phyloP scores from a whole-genome alignment of 75 land plant genomes.

The Gnetum montanum region DNA sequence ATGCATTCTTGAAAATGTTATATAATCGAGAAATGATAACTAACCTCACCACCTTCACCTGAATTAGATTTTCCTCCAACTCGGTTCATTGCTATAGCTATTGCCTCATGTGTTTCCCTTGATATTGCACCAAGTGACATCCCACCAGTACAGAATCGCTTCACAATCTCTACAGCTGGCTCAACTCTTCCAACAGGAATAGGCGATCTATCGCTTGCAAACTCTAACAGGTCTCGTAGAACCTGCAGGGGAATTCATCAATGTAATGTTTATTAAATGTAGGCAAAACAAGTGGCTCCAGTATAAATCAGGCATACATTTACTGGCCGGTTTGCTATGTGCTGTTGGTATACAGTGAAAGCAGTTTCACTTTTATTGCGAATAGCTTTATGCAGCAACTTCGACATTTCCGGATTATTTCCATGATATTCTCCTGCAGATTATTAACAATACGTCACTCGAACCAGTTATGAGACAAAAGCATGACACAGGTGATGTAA shows the following conservation, averaged over 20 bases:
- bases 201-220: conserved; percentile 74
- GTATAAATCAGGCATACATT: no score
- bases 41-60: conserved; percentile 99
- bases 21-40: neutral
- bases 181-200: conserved; percentile 90
- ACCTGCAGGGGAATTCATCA: conserved; percentile 36
- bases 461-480: no score
- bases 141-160: conserved; percentile 96
- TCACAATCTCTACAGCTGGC: conserved; percentile 66
- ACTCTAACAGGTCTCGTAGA: conserved; percentile 86
- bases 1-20: no score
- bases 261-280: neutral
- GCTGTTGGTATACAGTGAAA: conserved; percentile 88
- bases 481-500: no score
- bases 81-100: conserved; percentile 99
- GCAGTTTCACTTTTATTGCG: conserved; percentile 90
- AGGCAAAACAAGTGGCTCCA: neutral
- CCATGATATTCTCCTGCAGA: conserved; percentile 96
- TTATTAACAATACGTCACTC: neutral
- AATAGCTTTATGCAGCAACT: conserved; percentile 94
- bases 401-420: conserved; percentile 99
- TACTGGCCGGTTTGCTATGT: conserved; percentile 83
- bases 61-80: conserved; percentile 97
- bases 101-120: conserved; percentile 96
- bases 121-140: conserved; percentile 99